These are phyloP conservation scores for Quaeritorhiza haematococci DNA, from an alignment of 371 early-diverging fungal species.

Conservation along the genomic window DNA sequence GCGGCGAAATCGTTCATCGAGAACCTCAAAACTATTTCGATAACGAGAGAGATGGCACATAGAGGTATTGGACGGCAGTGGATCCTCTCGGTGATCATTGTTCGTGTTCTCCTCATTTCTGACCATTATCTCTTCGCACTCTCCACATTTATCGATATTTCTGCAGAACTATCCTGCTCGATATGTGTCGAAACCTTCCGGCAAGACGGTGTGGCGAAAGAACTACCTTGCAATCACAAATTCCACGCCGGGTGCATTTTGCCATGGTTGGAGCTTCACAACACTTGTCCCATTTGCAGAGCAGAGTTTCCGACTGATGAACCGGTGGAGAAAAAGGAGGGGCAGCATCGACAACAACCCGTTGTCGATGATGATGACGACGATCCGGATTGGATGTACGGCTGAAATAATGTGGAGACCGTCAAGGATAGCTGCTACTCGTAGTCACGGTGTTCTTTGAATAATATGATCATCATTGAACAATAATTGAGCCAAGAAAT, in stretches of 20 bases:
- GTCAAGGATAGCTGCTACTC: too few species aligned
- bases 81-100: too few species aligned
- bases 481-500: too few species aligned
- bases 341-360: too few species aligned
- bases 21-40: constrained; percentile 38
- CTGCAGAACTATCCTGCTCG: constrained; percentile 46
- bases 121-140: background rate
- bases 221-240: constrained; percentile 64
- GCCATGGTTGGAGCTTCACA: constrained; percentile 65
- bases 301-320: constrained; percentile 66
- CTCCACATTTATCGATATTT: background rate
- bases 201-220: constrained; percentile 35
- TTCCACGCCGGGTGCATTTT: constrained; percentile 63
- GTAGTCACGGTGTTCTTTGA: too few species aligned
- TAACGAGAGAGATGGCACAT: constrained; percentile 26
- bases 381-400: too few species aligned
- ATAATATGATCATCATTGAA: too few species aligned
- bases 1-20: constrained; percentile 58
- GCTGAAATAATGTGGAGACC: too few species aligned
- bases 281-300: constrained; percentile 69
- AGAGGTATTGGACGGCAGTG: too few species aligned
- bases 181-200: constrained; percentile 62
- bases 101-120: background rate
- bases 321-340: constrained; percentile 50
- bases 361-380: too few species aligned